Conservation (phyloP, 306 rosid species). For the Citrullus mucosospermus region DNA sequence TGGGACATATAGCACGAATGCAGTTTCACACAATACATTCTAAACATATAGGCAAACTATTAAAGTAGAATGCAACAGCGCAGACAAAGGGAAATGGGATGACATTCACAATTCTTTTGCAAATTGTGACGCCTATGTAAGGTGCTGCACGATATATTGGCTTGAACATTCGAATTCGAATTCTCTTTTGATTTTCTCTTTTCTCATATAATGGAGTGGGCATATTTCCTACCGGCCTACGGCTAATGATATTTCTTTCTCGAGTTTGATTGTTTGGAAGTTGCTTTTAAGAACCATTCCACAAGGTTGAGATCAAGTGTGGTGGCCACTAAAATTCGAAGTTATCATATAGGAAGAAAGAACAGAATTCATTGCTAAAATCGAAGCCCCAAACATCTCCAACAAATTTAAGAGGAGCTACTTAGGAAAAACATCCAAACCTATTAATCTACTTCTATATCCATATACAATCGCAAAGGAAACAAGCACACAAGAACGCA, state of each 20-base stretch:
- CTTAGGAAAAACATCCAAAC: background rate
- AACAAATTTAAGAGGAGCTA: background rate
- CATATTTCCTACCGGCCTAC: background rate
- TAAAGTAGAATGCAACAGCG: background rate
- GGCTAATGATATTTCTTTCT: background rate
- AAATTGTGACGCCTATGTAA: background rate
- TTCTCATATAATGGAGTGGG: background rate
- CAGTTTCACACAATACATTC: background rate
- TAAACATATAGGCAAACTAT: background rate
- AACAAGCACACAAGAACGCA: background rate
- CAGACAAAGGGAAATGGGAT: background rate
- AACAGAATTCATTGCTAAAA: background rate
- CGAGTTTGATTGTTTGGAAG: background rate
- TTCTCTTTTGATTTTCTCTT: background rate
- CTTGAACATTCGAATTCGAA: background rate
- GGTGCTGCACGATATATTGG: background rate
- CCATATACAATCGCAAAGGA: background rate
- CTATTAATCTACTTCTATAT: background rate
- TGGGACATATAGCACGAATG: background rate
- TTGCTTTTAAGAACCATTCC: background rate
- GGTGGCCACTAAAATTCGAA: background rate
- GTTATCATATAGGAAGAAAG: background rate
- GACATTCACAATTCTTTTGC: background rate
- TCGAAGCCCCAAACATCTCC: background rate
- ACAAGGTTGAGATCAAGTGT: background rate